A percentile compares a stretch with the other conserved stretches of the same genome.
Evolutionary conservation across 305 asterid genomes (phyloP).

Genomic region (Ilex paraguariensis): DNA sequence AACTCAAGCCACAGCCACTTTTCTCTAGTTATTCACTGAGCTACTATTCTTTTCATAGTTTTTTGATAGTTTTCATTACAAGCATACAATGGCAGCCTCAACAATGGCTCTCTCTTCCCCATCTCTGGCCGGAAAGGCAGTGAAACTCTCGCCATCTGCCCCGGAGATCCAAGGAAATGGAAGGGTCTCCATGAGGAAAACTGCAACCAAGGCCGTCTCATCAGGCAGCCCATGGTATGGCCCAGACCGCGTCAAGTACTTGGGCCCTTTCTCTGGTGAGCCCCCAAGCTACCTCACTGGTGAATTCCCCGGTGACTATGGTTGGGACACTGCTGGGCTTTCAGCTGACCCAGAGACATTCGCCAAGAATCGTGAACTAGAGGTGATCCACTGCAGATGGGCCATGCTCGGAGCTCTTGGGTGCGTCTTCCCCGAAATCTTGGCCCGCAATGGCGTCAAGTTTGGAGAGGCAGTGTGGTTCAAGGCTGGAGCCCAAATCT

Average conservation of each 20-base stretch:
- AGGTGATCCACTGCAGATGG: no score
- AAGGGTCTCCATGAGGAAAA: slow-evolving; percentile 44
- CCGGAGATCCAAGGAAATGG: slow-evolving; percentile 3
- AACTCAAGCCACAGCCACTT: no score
- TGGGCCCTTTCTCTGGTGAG: no score
- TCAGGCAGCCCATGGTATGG: slow-evolving; percentile 8
- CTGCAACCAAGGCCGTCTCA: slow-evolving; percentile 36
- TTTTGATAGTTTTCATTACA: background rate
- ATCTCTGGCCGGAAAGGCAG: no score
- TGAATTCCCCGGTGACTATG: slow-evolving; percentile 29
- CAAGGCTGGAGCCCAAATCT: slow-evolving; percentile 23
- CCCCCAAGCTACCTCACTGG: slow-evolving; percentile 3
- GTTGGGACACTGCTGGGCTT: slow-evolving; percentile 31
- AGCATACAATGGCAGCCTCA: slow-evolving; percentile 28
- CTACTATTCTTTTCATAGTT: no score
- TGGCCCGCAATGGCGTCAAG: slow-evolving; percentile 55
- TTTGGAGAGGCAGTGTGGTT: slow-evolving; percentile 64
- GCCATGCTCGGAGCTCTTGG: no score
- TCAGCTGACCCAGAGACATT: slow-evolving; percentile 28
- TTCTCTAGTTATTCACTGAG: no score
- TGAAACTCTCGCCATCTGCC: no score
- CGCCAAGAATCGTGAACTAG: slow-evolving; percentile 24
- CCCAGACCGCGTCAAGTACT: no score
- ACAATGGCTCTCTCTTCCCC: slow-evolving; percentile 29
- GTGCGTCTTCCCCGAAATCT: background rate